Evolutionary conservation across 2,329 filamentous ascomycete species (phyloP), one percentile per base, ranked within the genome.

Genomic region (Aspergillus ruber): DNA sequence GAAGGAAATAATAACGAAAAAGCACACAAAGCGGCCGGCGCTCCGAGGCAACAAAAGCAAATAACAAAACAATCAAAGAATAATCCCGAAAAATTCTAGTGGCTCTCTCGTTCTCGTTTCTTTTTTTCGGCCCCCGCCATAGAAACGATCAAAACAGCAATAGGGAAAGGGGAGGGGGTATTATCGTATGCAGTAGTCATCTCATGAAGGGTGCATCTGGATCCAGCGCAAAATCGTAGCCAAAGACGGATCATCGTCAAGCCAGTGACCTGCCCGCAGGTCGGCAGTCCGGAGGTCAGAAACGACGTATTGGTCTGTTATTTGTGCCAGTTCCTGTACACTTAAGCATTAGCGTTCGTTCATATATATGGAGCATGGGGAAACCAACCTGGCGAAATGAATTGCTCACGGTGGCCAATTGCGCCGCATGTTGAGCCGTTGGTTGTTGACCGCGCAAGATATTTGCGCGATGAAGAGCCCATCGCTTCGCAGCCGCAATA

Each of bases 221-320:
- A 74, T 70, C 69, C 72, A 75, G 29, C 60, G 58, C 20, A 68
- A 71, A 42, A 82, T 79, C 17, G 69, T 68, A 13, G 71, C 68
- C 48, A 83, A 65, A 6, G 76, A 70, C 3, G 81, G 81, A 57
- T 84, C 81, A 51, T 84, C 81, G 33, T 68, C 66, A 40, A 83
- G 68, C 80, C 81, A 84, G 66, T 82, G 81, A 35, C 78, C 77
- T 53, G 79, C 77, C 38, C 75, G 67, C 39, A 69, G 57, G 57
- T 84, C 81, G 36, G 77, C 74, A 21, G 72, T 67, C 51, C 76
- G 74, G 15, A 84, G 72, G 25, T 78, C 76, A 47, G 74, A 70
- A 44, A 80, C 71, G 42, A 83, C 76, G 52, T 78, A 69, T 41
- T 74, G 69, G 54, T 84, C 79, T 12, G 80, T 82, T 51, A 83